These are phyloP conservation scores for Ophiocordyceps camponoti-saundersi DNA, from an alignment of 2,329 filamentous ascomycete species.

Conservation along the genomic window DNA sequence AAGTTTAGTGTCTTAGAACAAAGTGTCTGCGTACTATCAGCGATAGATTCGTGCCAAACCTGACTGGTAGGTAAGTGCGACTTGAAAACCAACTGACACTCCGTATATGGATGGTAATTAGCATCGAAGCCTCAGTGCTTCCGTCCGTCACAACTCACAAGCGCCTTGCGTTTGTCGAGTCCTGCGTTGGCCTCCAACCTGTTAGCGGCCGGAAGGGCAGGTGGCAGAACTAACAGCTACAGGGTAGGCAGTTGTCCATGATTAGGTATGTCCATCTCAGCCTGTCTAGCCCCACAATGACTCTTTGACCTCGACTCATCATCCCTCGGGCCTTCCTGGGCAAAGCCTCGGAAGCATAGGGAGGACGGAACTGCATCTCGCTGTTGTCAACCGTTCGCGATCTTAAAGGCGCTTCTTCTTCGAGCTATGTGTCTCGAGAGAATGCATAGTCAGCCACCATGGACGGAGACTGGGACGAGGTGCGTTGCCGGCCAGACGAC, in stretches of 20 bases:
- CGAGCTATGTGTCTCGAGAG: conserved; percentile 16
- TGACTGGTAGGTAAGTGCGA: too few species aligned
- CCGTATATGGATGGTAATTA: neutral
- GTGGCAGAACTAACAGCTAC: neutral
- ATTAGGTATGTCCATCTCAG: neutral
- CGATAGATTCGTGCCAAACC: too few species aligned
- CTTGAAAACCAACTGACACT: too few species aligned
- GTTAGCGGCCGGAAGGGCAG: neutral
- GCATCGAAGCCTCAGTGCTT: neutral
- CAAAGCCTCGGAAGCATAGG: neutral
- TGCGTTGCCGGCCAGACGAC: conserved; percentile 7
- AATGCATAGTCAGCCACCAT: conserved; percentile 28
- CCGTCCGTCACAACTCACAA: neutral
- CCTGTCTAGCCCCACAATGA: neutral
- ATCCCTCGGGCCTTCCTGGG: neutral
- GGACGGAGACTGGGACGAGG: conserved; percentile 55
- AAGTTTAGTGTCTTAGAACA: too few species aligned
- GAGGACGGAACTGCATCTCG: neutral
- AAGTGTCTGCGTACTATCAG: too few species aligned
- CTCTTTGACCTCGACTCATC: neutral
- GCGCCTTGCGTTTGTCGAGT: too few species aligned
- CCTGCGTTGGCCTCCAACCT: neutral
- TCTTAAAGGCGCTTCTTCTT: neutral
- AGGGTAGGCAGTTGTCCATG: neutral
- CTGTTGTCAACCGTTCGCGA: neutral